phyloP scores from a whole-genome alignment of 805 yeast species.

The Kodamaea fukazawae region DNA sequence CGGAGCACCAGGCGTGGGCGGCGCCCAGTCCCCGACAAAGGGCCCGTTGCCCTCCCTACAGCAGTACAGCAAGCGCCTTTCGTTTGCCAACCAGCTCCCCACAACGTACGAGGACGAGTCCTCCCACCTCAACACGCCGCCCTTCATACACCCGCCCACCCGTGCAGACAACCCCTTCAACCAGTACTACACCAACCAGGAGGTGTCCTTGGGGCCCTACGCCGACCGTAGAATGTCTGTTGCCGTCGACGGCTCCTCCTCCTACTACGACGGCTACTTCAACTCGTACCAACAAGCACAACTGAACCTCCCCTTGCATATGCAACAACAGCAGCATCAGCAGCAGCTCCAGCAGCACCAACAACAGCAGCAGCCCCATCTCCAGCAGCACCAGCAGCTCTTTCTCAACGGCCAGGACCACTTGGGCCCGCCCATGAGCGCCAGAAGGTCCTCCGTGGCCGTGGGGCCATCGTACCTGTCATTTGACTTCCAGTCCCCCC shows the following conservation, averaged over 20 bases:
- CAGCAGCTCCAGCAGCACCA: slow-evolving; percentile 1
- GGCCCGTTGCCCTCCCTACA: slow-evolving; percentile 19
- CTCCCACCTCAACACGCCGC: slow-evolving; percentile 21
- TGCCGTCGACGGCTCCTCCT: slow-evolving; percentile 28
- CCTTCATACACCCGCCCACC: slow-evolving; percentile 42
- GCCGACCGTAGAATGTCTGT: slow-evolving; percentile 39
- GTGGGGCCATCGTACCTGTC: slow-evolving; percentile 10
- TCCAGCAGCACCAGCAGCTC: slow-evolving; percentile 2
- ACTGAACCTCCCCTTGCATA: slow-evolving; percentile 1
- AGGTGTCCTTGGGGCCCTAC: slow-evolving; percentile 25
- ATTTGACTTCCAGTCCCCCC: slow-evolving; percentile 7
- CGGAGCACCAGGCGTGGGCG: background rate
- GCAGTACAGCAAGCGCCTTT: slow-evolving; percentile 29
- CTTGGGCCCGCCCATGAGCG: slow-evolving; percentile 12
- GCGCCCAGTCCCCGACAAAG: slow-evolving; percentile 28
- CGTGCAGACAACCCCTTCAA: slow-evolving; percentile 46
- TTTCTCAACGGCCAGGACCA: background rate
- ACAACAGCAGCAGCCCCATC: slow-evolving; percentile 5
- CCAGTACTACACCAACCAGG: slow-evolving; percentile 40
- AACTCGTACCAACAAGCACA: slow-evolving; percentile 13
- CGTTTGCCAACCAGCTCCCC: slow-evolving; percentile 47
- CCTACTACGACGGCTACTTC: slow-evolving; percentile 13
- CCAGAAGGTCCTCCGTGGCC: slow-evolving; percentile 26
- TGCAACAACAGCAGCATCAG: slow-evolving; percentile 7
- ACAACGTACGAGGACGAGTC: slow-evolving; percentile 48